Evolutionary conservation across 768 basidiomycete species (phyloP).

Genomic region (Phylloporus arenicola): DNA sequence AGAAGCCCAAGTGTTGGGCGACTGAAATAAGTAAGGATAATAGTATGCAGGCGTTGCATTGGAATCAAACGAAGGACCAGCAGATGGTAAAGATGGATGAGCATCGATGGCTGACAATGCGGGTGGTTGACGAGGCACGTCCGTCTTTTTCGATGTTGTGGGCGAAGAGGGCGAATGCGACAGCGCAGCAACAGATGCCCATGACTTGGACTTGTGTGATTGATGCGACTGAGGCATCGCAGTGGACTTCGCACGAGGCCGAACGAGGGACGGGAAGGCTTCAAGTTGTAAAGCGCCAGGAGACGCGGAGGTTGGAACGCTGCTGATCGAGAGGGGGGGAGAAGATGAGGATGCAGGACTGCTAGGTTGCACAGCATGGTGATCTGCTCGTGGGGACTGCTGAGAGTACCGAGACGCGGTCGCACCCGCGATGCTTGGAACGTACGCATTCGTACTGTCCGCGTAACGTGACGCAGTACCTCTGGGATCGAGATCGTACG

Average conservation of each 20-base stretch:
- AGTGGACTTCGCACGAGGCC: neutral
- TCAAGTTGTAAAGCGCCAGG: neutral
- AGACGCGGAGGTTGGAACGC: neutral
- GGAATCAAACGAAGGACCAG: neutral
- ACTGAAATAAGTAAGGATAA: neutral
- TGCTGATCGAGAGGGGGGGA: neutral
- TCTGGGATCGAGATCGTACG: constrained; percentile 69
- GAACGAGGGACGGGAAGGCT: neutral
- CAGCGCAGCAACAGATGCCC: neutral
- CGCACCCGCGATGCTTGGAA: constrained; percentile 76
- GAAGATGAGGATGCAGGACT: neutral
- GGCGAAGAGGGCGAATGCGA: neutral
- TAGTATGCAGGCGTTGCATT: neutral
- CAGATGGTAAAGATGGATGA: neutral
- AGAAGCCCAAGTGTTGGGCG: neutral
- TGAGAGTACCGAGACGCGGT: constrained; percentile 54
- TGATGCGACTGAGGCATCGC: neutral
- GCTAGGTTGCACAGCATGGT: constrained; percentile 54
- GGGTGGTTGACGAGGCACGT: neutral
- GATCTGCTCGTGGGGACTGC: constrained; percentile 53
- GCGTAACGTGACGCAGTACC: constrained; percentile 33
- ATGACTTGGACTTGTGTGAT: neutral
- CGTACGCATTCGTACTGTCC: constrained; percentile 73
- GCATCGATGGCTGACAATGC: neutral
- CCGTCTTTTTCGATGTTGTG: neutral